Evolutionary conservation across 2,329 filamentous ascomycete species (phyloP).

Genomic region (Mycogone perniciosa): DNA sequence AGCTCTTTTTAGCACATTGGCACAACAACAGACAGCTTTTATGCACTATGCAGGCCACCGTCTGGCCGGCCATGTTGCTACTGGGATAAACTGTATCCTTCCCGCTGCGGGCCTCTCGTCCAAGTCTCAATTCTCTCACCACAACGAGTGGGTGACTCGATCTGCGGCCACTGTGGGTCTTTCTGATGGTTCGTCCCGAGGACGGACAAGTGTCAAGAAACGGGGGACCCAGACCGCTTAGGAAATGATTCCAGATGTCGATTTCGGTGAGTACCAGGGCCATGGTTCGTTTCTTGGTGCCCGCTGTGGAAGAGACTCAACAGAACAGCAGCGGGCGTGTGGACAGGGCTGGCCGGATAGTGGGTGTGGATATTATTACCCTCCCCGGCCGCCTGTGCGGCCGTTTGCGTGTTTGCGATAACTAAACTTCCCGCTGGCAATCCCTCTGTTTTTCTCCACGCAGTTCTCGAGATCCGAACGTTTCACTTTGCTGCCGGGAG

Average conservation of each 20-base stretch:
- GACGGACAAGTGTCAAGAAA: conserved; percentile 32
- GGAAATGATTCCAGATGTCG: conserved; percentile 20
- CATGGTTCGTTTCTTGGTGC: conserved; percentile 23
- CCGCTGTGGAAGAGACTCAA: conserved; percentile 6
- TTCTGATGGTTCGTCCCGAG: conserved; percentile 31
- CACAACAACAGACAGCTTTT: conserved; percentile 5
- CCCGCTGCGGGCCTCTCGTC: conserved; percentile 21
- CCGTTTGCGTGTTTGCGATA: not conserved
- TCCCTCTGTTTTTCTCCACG: not conserved
- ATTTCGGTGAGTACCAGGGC: conserved; percentile 32
- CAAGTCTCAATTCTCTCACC: conserved; percentile 5
- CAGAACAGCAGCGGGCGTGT: not conserved
- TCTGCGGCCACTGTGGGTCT: conserved; percentile 36
- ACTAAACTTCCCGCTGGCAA: not conserved
- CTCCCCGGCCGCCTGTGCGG: not conserved
- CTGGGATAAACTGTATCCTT: conserved; percentile 21
- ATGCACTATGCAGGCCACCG: conserved; percentile 16
- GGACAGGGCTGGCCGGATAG: conserved; percentile 2
- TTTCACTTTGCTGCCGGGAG: not conserved
- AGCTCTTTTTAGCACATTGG: conserved; percentile 4
- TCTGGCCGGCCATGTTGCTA: conserved; percentile 21
- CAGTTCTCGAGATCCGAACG: not conserved
- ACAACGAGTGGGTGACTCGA: conserved; percentile 27
- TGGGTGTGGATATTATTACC: conserved; percentile 1
- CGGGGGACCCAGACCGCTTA: conserved; percentile 26